Base-by-base conservation (phyloP, 2,329 filamentous ascomycete genomes). In the Fusarium sp. region DNA sequence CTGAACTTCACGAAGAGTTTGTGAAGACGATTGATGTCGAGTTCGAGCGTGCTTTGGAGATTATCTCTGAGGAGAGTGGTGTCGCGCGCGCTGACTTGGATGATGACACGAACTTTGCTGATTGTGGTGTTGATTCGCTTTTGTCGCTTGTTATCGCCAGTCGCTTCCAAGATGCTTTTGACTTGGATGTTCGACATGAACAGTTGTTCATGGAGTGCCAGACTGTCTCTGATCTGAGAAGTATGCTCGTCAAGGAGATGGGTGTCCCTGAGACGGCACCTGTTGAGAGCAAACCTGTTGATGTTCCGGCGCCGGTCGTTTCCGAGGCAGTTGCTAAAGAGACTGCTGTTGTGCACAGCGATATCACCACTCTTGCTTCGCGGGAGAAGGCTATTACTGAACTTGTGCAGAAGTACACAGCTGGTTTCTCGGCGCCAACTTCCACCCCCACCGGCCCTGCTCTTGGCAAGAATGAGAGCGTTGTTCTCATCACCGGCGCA, bases 101-200 rank as follows among this genome's bases (percentile, higher is more conserved):
- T 2, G 86, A 89, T 65, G 87, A 87, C 68, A 85, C 87, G 22
- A 83, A 82, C 58, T 89, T 90, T 74, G 79, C 83, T 4, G 87
- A 90, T 66, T 80, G 89, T 6, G 88, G 88, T 30, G 85, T 89
- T 16, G 88, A 90, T 76, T 90, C 88, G 1, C 81, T 90, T 16
- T 86, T 90, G 81, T 83, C 86, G 4, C 78, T 90, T 45, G 88
- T 87, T 4, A 86, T 90, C 34, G 83, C 82, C 22, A 86, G 86
- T 29, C 82, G 86, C 24, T 83, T 90, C 55, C 85, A 86, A 20
- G 88, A 90, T 38, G 38, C 44, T 0, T 70, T 70, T 18, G 67
- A 64, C 0, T 12, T 70, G 14, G 67, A 70, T 25, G 32, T 70
- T 1, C 20, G 52, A 0, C 67, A 70, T 16, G 67, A 70, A 22